These are phyloP conservation scores for Yarrowia alimentaria DNA, from an alignment of 805 yeast species.

Conservation along the genomic window DNA sequence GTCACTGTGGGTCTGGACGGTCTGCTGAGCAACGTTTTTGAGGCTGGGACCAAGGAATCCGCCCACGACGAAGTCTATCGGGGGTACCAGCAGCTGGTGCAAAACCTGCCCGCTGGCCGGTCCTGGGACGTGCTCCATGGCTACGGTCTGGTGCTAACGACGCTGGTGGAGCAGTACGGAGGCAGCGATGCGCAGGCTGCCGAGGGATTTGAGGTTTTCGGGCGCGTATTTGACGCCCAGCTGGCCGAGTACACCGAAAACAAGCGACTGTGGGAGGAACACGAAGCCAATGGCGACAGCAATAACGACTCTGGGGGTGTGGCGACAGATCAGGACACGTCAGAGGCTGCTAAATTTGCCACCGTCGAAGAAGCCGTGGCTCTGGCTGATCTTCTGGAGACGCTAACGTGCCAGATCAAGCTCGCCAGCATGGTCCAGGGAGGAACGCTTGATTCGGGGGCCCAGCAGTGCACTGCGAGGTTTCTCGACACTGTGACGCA, in stretches of 20 bases:
- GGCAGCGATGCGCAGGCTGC: neutral
- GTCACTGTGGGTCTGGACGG: slow-evolving; percentile 18
- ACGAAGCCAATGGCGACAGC: neutral
- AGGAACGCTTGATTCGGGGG: neutral
- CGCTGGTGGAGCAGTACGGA: slow-evolving; percentile 33
- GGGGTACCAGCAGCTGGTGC: slow-evolving; percentile 8
- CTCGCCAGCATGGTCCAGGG: neutral
- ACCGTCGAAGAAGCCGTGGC: too few relatives aligned
- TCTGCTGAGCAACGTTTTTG: slow-evolving; percentile 23
- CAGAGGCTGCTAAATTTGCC: too few relatives aligned
- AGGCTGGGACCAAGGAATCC: slow-evolving; percentile 15
- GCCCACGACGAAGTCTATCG: slow-evolving; percentile 28
- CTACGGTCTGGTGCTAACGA: slow-evolving; percentile 33
- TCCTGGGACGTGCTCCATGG: slow-evolving; percentile 31
- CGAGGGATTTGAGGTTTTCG: slow-evolving; percentile 31
- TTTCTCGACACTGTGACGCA: neutral
- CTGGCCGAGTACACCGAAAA: slow-evolving; percentile 15
- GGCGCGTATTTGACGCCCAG: slow-evolving; percentile 30
- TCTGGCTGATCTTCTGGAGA: too few relatives aligned
- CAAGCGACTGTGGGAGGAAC: slow-evolving; percentile 6
- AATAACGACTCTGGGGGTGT: too few relatives aligned
- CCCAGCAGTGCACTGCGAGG: neutral
- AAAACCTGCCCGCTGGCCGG: slow-evolving; percentile 28
- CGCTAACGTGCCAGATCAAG: too few relatives aligned
- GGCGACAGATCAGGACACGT: too few relatives aligned